Evolutionary conservation across 345 rosid genomes (phyloP), one percentile per base, ranked within the genome.

Genomic region (Eutrema heterophyllum): DNA sequence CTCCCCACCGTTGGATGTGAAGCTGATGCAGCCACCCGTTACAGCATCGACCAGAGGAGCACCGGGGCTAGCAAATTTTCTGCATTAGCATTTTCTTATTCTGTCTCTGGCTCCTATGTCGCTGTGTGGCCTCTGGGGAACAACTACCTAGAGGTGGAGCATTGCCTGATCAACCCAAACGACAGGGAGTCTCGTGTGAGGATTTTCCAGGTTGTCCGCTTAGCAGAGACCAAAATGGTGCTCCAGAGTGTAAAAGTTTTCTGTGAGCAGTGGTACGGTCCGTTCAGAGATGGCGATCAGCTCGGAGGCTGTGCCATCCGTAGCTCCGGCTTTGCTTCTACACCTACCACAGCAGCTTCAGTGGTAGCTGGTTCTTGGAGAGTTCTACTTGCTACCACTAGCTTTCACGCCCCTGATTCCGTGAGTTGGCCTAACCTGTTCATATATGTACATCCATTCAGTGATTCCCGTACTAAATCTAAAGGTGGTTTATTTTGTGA

Each of bases 1-100:
- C 97, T 91, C 36, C 99, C 99, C 10, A 95, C 99, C 2, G 99
- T 95, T 12, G 99, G 99, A 44, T 95, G 99, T 45, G 99, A 95
- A 85, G 99, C 97, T 0, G 99, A 91, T 76, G 97, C 97, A 24
- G 97, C 99, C 55, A 95, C 97, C 1, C 86, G 85, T 24, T 73
- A 87, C 75, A 85, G 75, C 76, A 65, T 86, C 9, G 86, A 88
- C 29, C 81, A 81, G 48, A 83, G 88, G 78, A 79, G 45, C 67
- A 67, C 83, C 27, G 44, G 40, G 2, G 39, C 24, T 2, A 32
- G 1, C 63, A 53, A 72, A 36, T 87, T 74, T 43, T 77, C 81
- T 18, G 46, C 64, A 4, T 48, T 26, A 15, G 82, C 85, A 26
- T 91, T 95, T 81, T 90, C 89, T 33, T 95, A 86, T 71, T 82